phyloP scores from a whole-genome alignment of 371 early-diverging fungal species.

The Actinomortierella ambigua region DNA sequence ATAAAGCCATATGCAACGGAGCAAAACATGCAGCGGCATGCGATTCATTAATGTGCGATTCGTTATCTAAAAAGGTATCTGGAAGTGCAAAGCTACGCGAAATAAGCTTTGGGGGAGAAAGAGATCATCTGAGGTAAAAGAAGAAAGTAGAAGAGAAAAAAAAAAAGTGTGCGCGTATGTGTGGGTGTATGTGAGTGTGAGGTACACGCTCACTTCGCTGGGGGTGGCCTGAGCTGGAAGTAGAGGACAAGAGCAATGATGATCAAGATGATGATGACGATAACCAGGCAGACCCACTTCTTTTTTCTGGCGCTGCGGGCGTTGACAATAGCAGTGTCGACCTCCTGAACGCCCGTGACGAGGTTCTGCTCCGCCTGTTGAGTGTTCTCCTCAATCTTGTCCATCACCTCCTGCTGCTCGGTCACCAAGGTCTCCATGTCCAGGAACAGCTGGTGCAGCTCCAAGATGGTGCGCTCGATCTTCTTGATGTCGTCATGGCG shows the following conservation, averaged over 20 bases:
- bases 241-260: constrained; percentile 56
- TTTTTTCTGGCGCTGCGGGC: constrained; percentile 79
- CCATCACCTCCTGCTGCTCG: constrained; percentile 76
- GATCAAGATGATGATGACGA: constrained; percentile 55
- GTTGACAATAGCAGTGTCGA: constrained; percentile 70
- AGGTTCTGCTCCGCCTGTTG: constrained; percentile 67
- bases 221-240: too few relatives aligned
- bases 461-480: constrained; percentile 88
- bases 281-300: constrained; percentile 70
- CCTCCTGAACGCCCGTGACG: constrained; percentile 73
- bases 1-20: too few relatives aligned
- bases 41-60: too few relatives aligned
- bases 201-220: too few relatives aligned
- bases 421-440: constrained; percentile 91
- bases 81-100: too few relatives aligned
- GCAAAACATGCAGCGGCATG: too few relatives aligned
- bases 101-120: too few relatives aligned
- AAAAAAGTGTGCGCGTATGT: too few relatives aligned
- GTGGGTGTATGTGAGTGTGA: too few relatives aligned
- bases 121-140: too few relatives aligned
- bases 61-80: too few relatives aligned
- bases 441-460: constrained; percentile 86
- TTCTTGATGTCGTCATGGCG: constrained; percentile 88
- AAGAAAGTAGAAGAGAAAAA: too few relatives aligned
- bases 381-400: constrained; percentile 74